A percentile compares a stretch with the other conserved stretches of the same genome.
Conservation (phyloP, 768 basidiomycete species). For the Sarcodon aspratus region DNA sequence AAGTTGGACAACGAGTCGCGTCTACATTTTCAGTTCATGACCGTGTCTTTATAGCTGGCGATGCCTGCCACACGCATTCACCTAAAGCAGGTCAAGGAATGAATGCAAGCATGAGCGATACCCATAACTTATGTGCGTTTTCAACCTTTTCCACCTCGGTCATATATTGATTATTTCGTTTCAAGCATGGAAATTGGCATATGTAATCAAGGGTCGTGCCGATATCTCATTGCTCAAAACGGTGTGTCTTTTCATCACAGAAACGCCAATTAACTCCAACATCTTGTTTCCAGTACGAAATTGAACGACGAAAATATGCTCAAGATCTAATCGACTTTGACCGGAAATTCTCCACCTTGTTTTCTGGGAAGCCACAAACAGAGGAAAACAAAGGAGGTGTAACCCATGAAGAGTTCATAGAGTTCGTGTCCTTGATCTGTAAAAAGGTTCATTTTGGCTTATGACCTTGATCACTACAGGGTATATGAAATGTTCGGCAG, state of each 20-base stretch:
- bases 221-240: slow-evolving; percentile 32
- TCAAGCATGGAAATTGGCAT: slow-evolving; percentile 50
- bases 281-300: slow-evolving; percentile 39
- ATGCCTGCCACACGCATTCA: slow-evolving; percentile 63
- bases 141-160: not conserved
- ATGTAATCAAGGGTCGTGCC: slow-evolving; percentile 37
- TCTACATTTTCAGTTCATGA: slow-evolving; percentile 47
- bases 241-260: slow-evolving; percentile 17
- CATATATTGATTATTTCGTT: not conserved
- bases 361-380: slow-evolving; percentile 40
- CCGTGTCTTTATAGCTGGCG: slow-evolving; percentile 67
- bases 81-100: slow-evolving; percentile 67
- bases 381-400: slow-evolving; percentile 29
- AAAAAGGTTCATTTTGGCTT: too few species aligned
- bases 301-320: slow-evolving; percentile 56
- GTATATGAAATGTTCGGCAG: slow-evolving; percentile 41
- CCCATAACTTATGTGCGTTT: slow-evolving; percentile 49
- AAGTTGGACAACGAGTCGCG: slow-evolving; percentile 53
- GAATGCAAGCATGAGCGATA: slow-evolving; percentile 51
- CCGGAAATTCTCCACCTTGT: slow-evolving; percentile 37
- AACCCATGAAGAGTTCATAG: slow-evolving; percentile 36
- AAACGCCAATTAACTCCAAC: not conserved
- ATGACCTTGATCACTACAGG: slow-evolving; percentile 13
- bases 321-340: slow-evolving; percentile 68
- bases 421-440: slow-evolving; percentile 14